Percentiles rank a stretch among this genome's conserved stretches.
phyloP scores from a whole-genome alignment of 2,329 filamentous ascomycete species.

The Dactylellina cionopaga region DNA sequence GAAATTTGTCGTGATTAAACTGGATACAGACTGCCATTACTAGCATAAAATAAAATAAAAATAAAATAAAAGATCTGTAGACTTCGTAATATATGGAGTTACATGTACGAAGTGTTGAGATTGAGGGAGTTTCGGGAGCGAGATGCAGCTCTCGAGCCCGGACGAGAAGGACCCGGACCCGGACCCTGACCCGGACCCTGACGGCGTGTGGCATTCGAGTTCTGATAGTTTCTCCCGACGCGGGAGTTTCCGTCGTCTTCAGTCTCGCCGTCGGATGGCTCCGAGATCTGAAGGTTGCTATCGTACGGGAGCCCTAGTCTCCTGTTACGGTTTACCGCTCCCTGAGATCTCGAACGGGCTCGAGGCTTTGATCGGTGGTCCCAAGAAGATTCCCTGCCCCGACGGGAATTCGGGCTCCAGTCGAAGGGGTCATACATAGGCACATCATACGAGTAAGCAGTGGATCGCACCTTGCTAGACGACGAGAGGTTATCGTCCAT shows the following conservation, averaged over 20 bases:
- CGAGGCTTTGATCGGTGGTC: background rate
- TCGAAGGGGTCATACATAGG: slow-evolving; percentile 36
- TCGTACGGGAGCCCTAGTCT: slow-evolving; percentile 1
- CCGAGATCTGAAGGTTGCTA: background rate
- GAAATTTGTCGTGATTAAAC: too few species aligned
- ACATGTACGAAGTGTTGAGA: too few species aligned
- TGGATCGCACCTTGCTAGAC: slow-evolving; percentile 11
- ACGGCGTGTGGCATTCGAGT: background rate
- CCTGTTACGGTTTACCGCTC: background rate
- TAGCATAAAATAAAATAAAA: too few species aligned
- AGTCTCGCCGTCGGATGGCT: slow-evolving; percentile 15
- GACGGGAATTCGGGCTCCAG: slow-evolving; percentile 2
- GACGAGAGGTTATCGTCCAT: slow-evolving; percentile 21
- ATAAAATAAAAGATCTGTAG: too few species aligned
- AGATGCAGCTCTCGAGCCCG: too few species aligned
- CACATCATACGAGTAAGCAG: background rate
- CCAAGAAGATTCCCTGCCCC: background rate
- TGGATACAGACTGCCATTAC: too few species aligned
- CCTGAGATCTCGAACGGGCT: slow-evolving; percentile 10
- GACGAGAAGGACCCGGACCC: too few species aligned
- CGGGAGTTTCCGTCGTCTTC: slow-evolving; percentile 19
- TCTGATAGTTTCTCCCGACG: background rate
- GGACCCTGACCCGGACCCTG: too few species aligned
- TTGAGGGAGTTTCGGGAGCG: too few species aligned
- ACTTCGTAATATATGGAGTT: too few species aligned